phyloP scores from a whole-genome alignment of 1,284 basidiomycete species.

The Pyrrhoderma lamaoense region DNA sequence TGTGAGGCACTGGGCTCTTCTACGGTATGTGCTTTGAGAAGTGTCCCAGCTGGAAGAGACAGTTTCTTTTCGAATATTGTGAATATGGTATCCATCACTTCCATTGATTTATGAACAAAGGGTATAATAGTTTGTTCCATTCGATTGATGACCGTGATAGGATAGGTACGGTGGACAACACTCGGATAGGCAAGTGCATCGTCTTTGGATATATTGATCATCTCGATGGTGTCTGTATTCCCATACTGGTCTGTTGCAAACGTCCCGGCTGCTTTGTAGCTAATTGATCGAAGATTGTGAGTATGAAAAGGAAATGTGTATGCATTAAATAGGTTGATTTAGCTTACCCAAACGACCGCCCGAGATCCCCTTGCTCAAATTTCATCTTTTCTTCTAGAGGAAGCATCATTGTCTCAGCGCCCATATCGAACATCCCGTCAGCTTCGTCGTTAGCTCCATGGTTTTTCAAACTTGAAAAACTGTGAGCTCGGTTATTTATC shows the following conservation, averaged over 20 bases:
- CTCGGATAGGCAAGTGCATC: conserved; percentile 53
- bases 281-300: too few species aligned
- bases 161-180: conserved; percentile 47
- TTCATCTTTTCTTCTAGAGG: conserved; percentile 56
- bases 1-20: conserved; percentile 52
- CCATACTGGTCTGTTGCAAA: conserved; percentile 61
- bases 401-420: conserved; percentile 47
- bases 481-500: neutral
- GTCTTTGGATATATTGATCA: conserved; percentile 62
- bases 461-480: conserved; percentile 44
- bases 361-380: conserved; percentile 59
- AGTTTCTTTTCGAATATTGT: conserved; percentile 50
- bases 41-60: conserved; percentile 43
- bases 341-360: conserved; percentile 51
- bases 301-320: too few species aligned
- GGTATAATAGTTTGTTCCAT: conserved; percentile 45
- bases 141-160: conserved; percentile 40
- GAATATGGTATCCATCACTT: conserved; percentile 48
- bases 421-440: conserved; percentile 53
- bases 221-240: conserved; percentile 49
- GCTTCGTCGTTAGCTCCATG: conserved; percentile 51
- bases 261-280: conserved; percentile 58
- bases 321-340: too few species aligned
- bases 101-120: conserved; percentile 51
- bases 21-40: conserved; percentile 39